phyloP scores from a whole-genome alignment of 1,284 basidiomycete species.

The Moesziomyces aphidis region DNA sequence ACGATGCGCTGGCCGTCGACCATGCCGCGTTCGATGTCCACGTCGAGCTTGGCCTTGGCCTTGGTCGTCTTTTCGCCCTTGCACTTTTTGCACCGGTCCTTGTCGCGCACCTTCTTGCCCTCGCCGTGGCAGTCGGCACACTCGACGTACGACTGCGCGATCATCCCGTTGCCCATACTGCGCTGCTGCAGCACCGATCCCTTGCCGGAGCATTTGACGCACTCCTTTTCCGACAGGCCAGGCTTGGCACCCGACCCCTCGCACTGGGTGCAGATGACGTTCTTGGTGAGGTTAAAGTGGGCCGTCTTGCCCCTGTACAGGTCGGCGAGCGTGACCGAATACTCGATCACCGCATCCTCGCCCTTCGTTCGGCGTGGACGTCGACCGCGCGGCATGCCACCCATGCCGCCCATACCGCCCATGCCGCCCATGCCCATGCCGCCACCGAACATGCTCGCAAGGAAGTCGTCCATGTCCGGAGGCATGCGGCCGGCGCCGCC shows the following conservation, averaged over 20 bases:
- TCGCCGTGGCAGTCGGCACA: conserved; percentile 84
- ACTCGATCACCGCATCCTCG: conserved; percentile 73
- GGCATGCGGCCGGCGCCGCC: conserved; percentile 46
- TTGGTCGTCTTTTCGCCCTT: conserved; percentile 86
- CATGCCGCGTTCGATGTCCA: conserved; percentile 86
- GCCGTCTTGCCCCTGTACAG: conserved; percentile 91
- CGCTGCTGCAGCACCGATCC: conserved; percentile 76
- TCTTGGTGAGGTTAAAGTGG: conserved; percentile 88
- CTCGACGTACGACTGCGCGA: conserved; percentile 71
- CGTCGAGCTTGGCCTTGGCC: conserved; percentile 77
- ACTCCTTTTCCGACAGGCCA: conserved; percentile 82
- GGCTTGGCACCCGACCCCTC: conserved; percentile 87
- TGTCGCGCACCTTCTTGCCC: conserved; percentile 85
- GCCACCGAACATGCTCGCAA: conserved; percentile 64
- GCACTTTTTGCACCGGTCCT: conserved; percentile 96
- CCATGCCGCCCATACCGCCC: conserved; percentile 45
- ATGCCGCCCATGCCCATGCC: conserved; percentile 59
- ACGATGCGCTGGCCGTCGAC: conserved; percentile 85
- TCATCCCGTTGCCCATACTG: conserved; percentile 62
- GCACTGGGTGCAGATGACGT: conserved; percentile 82
- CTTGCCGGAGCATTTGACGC: conserved; percentile 84
- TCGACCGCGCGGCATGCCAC: conserved; percentile 68
- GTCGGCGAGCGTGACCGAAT: conserved; percentile 90
- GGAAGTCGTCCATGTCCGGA: conserved; percentile 55
- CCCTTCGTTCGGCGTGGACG: conserved; percentile 63